Evolutionary conservation across 805 yeast species (phyloP), one percentile per base, ranked within the genome.

Genomic region (Scheffersomyces ergatensis): DNA sequence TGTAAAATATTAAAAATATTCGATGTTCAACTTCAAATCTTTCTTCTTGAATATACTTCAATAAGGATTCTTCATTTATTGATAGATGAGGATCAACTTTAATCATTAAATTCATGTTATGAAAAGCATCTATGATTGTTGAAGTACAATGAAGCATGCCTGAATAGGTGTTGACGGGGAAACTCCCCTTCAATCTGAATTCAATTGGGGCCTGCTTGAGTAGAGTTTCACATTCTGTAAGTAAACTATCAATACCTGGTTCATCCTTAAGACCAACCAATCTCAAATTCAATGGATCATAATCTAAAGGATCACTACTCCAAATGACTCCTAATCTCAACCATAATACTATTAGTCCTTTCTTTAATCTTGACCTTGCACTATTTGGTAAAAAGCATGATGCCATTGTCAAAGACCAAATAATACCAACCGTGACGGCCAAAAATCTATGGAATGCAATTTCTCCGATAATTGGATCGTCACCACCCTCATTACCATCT

Each of bases 391-490:
- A 69, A 38, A 86, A 71, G 1, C 78, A 66, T 26, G 82, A 62
- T 0, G 93, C 82, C 62, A 88, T 76, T 2, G 78, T 54, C 18
- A 88, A 65, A 0, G 95, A 93, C 89, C 92, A 87, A 0, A 83
- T 42, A 2, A 85, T 82, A 25, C 95, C 96, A 20, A 78, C 60
- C 5, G 81, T 67, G 7, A 87, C 95, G 0, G 92, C 79, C 2
- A 82, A 63, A 47, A 84, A 82, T 41, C 96, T 68, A 58, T 87
- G 95, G 53, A 83, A 70, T 0, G 95, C 95, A 60, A 88, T 83
- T 48, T 83, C 89, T 14, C 65, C 71, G 19, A 85, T 78, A 9
- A 85, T 70, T 0, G 95, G 93, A 37, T 72, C 60, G 15, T 73
- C 79, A 2, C 89, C 87, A 23, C 87, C 89, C 55, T 85, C 90